A percentile compares a stretch with the other conserved stretches of the same genome.
These are phyloP conservation scores for Amanita muscaria DNA, from an alignment of 768 basidiomycete species.

Conservation along the genomic window DNA sequence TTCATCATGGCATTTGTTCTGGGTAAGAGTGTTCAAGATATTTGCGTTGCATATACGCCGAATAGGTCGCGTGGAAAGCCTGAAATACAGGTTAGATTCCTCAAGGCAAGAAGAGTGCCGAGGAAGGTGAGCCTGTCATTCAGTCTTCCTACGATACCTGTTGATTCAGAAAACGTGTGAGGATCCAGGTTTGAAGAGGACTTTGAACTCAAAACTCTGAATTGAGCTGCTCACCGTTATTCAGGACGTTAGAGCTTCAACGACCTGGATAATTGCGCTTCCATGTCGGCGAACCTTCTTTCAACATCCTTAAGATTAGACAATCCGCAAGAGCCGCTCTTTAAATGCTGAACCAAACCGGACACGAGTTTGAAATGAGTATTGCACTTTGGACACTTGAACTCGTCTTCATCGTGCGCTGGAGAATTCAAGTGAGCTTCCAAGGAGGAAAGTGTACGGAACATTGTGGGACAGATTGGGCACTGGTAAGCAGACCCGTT, in stretches of 20 bases:
- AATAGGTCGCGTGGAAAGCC: background rate
- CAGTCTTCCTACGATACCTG: slow-evolving; percentile 2
- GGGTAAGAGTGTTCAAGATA: too few species aligned
- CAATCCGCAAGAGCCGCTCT: slow-evolving; percentile 30
- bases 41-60: too few species aligned
- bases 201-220: background rate
- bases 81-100: slow-evolving; percentile 2
- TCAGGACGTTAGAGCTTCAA: background rate
- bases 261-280: background rate
- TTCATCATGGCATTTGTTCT: too few species aligned
- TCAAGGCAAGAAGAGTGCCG: background rate
- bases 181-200: background rate
- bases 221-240: background rate
- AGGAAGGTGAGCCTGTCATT: slow-evolving; percentile 1
- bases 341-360: slow-evolving; percentile 35
- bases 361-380: slow-evolving; percentile 28
- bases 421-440: slow-evolving; percentile 30
- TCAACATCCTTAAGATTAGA: slow-evolving; percentile 24
- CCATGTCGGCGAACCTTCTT: slow-evolving; percentile 19
- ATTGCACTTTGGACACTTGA: slow-evolving; percentile 35
- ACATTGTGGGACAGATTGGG: slow-evolving; percentile 28
- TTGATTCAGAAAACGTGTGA: background rate
- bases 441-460: slow-evolving; percentile 21
- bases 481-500: slow-evolving; percentile 34
- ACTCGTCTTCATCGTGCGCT: slow-evolving; percentile 30